Conservation (phyloP, 1,139 yeast species). For the Kurtzmaniella quercitrusa region DNA sequence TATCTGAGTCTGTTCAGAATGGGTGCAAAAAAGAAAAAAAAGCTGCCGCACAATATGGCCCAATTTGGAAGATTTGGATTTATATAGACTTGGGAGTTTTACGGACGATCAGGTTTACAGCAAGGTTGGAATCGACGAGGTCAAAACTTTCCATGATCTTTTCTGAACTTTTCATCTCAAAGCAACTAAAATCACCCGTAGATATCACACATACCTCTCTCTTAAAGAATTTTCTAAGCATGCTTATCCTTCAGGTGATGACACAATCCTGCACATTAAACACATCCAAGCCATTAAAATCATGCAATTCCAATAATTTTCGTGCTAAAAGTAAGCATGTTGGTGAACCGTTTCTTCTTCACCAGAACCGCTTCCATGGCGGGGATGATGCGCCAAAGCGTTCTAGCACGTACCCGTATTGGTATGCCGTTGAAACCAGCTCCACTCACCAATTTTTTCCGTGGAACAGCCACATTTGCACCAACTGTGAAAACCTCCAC, state of each 20-base stretch:
- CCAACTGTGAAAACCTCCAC: conserved; percentile 17
- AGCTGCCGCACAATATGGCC: not conserved
- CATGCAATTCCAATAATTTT: not conserved
- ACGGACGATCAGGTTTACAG: too few species aligned
- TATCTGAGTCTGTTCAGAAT: not conserved
- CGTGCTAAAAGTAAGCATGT: not conserved
- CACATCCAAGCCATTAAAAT: not conserved
- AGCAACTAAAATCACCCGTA: too few species aligned
- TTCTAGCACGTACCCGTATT: conserved; percentile 1
- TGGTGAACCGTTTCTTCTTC: conserved; percentile 32
- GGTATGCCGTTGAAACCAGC: conserved; percentile 2
- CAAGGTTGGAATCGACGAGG: too few species aligned
- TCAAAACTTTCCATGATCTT: too few species aligned
- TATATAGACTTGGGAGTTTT: too few species aligned
- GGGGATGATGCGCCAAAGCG: conserved; percentile 24
- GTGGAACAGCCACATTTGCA: conserved; percentile 1
- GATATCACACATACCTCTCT: too few species aligned
- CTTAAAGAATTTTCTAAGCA: too few species aligned
- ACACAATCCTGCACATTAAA: not conserved
- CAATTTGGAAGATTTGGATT: not conserved
- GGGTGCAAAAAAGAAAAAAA: conserved; percentile 1
- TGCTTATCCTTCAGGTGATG: too few species aligned
- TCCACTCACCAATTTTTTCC: conserved; percentile 1
- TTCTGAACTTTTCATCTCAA: too few species aligned
- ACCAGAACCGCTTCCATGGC: conserved; percentile 37